Base-by-base conservation (phyloP, 2,329 filamentous ascomycete genomes). In the Monosporascus sp. region DNA sequence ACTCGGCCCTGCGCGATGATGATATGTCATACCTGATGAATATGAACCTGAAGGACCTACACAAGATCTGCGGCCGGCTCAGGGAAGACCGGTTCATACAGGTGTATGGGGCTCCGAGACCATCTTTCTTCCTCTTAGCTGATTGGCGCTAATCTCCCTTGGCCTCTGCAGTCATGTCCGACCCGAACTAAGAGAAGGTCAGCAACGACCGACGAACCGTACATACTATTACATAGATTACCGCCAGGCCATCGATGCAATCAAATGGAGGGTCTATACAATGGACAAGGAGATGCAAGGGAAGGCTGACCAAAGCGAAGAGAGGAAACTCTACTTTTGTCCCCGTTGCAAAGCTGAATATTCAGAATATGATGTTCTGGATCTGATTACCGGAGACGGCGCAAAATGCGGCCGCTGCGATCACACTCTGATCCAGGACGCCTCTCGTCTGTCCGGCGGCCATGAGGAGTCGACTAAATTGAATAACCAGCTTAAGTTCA, bases 161-260 rank as follows among this genome's bases (percentile, higher is more conserved):
- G 46, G 41, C 57, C 39, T 14, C 41, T 56, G 18, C 57, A 89
- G 81, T 63, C 85, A 86, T 68, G 84, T 85, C 34, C 85, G 90
- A 55, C 82, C 85, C 48, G 91, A 96, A 68, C 75, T 88, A 51
- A 85, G 86, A 60, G 88, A 92, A 65, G 90, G 89, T 49, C 89
- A 91, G 54, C 86, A 88, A 53, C 86, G 91, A 50, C 88, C 90
- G 5, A 86, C 88, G 60, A 91, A 88, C 67, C 84, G 90, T 63
- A 96, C 93, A 57, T 99, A 96, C 79, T 99, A 96, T 75, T 99
- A 90, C 72, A 93, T 99, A 68, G 92, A 97, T 68, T 95, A 95
- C 65, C 90, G 94, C 54, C 88, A 90, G 53, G 90, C 93, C 37
- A 90, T 99, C 65, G 94, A 99, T 72, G 90, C 90, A 48, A 95